A percentile compares a stretch with the other conserved stretches of the same genome.
Conservation (phyloP, 2,329 filamentous ascomycete genomes). For the Stemphylium beticola region DNA sequence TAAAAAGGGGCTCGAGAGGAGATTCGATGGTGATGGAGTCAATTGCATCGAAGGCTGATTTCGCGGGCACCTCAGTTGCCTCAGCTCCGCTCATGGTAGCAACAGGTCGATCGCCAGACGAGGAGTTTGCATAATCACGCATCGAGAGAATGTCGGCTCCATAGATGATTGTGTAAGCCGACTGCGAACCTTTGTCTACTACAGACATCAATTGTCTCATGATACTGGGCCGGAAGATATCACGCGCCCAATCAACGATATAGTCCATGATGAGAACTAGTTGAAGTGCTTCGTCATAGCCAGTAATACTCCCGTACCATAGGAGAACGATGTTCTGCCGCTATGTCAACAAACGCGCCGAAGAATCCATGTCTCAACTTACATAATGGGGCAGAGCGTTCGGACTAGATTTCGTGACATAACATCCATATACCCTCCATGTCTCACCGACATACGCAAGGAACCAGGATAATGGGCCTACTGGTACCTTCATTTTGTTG, state of each 20-base stretch:
- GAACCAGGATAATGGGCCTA: constrained; percentile 28
- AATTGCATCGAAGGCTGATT: background rate
- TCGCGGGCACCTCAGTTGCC: background rate
- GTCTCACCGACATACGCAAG: constrained; percentile 21
- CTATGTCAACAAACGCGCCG: background rate
- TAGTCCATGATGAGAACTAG: constrained; percentile 29
- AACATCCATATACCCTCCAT: constrained; percentile 27
- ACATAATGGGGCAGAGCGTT: background rate
- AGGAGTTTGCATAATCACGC: background rate
- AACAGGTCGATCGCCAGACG: background rate
- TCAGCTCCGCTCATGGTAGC: background rate
- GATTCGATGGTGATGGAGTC: background rate
- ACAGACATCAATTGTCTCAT: constrained; percentile 20
- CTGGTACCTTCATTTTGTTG: constrained; percentile 21
- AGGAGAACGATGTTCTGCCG: constrained; percentile 6
- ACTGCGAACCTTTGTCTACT: background rate
- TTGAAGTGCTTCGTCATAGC: constrained; percentile 23
- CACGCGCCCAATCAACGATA: constrained; percentile 31
- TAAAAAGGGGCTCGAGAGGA: background rate
- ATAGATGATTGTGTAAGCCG: background rate
- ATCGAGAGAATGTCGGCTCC: constrained; percentile 1
- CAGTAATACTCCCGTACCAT: constrained; percentile 26
- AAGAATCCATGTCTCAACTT: background rate
- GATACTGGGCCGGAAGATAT: constrained; percentile 24
- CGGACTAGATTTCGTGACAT: background rate